Evolutionary conservation across 2,329 filamentous ascomycete genomes (phyloP), one percentile per base, ranked within the genome.

Genomic region (Paracoccidioides lutzii): DNA sequence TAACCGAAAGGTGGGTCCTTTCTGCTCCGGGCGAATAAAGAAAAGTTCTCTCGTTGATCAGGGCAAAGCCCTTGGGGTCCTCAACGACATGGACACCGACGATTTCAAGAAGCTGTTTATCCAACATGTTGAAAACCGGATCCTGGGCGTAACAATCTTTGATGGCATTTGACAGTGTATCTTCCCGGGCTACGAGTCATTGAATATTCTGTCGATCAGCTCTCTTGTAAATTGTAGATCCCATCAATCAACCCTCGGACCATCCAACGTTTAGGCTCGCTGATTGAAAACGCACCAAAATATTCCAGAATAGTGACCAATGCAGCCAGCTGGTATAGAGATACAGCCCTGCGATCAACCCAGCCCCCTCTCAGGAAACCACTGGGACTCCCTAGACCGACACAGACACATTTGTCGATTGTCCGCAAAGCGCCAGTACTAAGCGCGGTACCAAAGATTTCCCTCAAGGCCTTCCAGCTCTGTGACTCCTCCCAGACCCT

Each of bases 11-110:
- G 78, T 74, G 41, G 69, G 72, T 28, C 70, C 57, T 83, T 56
- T 75, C 73, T 0, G 71, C 74, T 52, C 86, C 83, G 0, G 86
- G 75, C 1, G 80, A 83, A 59, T 80, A 87, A 2, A 85, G 71
- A 1, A 88, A 64, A 0, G 80, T 77, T 0, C 69, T 62, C 0
- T 64, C 50, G 14, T 75, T 72, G 8, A 87, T 72, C 5, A 74
- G 61, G 0, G 74, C 65, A 60, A 81, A 83, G 0, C 75, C 83
- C 0, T 55, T 63, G 0, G 84, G 84, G 1, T 78, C 71, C 0
- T 69, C 50, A 37, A 76, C 61, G 32, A 72, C 66, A n/a, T 60
- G 66, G 50, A 75, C 68, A 6, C 62, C 61, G 4, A 72, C 61
- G 7, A 63, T 63, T 4, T 61, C 44, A 4, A 76, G 67, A 10